phyloP scores from a whole-genome alignment of 1,284 basidiomycete genomes.

The Melampsora americana region DNA sequence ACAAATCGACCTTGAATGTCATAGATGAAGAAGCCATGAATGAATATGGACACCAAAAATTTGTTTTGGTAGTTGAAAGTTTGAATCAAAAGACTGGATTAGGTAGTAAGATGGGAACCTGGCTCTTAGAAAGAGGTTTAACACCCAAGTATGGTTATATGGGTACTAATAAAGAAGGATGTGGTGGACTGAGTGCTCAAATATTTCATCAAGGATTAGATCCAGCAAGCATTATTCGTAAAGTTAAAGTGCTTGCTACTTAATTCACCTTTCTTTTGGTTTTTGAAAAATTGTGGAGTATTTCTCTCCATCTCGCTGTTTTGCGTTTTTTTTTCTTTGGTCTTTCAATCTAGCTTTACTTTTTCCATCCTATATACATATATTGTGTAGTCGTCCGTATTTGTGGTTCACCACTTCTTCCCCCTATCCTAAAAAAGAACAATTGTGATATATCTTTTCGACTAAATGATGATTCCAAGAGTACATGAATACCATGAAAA shows the following conservation, averaged over 20 bases:
- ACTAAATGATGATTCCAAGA: no score
- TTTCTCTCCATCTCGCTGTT: no score
- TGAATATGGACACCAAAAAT: slow-evolving; percentile 68
- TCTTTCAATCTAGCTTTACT: no score
- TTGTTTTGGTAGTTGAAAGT: slow-evolving; percentile 78
- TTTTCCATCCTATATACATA: no score
- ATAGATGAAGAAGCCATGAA: slow-evolving; percentile 71
- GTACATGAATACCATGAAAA: no score
- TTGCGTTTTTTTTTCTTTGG: no score
- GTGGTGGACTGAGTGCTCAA: slow-evolving; percentile 73
- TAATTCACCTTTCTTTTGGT: background rate
- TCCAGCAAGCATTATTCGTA: slow-evolving; percentile 46
- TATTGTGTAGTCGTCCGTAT: no score
- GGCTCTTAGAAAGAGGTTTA: slow-evolving; percentile 73
- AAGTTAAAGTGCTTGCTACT: slow-evolving; percentile 45
- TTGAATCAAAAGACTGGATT: slow-evolving; percentile 66
- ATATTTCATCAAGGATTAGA: slow-evolving; percentile 48
- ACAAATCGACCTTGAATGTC: slow-evolving; percentile 75
- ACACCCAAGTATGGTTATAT: slow-evolving; percentile 76
- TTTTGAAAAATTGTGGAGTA: no score
- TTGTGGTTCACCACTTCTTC: no score
- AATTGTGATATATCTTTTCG: no score
- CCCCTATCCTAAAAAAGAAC: no score
- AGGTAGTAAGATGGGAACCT: slow-evolving; percentile 61
- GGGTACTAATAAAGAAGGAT: slow-evolving; percentile 69